Evolutionary conservation across 345 rosid species (phyloP).

Genomic region (Carallia pectinifolia): DNA sequence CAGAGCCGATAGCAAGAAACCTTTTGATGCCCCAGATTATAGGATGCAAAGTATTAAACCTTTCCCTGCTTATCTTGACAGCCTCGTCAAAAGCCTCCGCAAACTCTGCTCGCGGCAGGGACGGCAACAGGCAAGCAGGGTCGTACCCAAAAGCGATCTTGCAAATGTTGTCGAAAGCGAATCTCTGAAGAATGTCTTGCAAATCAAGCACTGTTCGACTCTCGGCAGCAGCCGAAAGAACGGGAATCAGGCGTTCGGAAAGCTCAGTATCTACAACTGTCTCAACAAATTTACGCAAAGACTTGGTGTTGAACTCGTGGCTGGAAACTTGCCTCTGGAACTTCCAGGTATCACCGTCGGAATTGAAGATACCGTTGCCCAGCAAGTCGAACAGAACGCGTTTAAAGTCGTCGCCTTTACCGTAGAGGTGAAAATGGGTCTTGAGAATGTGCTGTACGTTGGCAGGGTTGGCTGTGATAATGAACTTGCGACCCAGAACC

Average conservation of each 20-base stretch:
- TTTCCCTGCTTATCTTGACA: conserved; percentile 29
- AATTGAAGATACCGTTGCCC: conserved; percentile 69
- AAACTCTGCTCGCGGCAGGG: conserved; percentile 38
- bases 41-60: conserved; percentile 33
- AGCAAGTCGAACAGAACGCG: conserved; percentile 49
- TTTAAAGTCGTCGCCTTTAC: conserved; percentile 41
- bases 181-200: conserved; percentile 61
- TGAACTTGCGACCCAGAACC: conserved; percentile 30
- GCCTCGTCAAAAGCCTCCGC: conserved; percentile 50
- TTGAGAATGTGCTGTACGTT: conserved; percentile 66
- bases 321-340: conserved; percentile 73
- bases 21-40: conserved; percentile 47
- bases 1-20: conserved; percentile 47
- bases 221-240: conserved; percentile 41
- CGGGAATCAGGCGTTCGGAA: conserved; percentile 51
- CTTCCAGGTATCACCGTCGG: conserved; percentile 63
- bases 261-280: conserved; percentile 56
- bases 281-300: conserved; percentile 60
- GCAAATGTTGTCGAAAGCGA: conserved; percentile 71
- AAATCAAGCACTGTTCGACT: conserved; percentile 37
- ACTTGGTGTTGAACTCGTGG: conserved; percentile 69
- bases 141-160: conserved; percentile 71
- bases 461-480: conserved; percentile 58
- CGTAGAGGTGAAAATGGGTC: conserved; percentile 51
- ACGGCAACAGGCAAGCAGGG: conserved; percentile 48